Base-by-base conservation (phyloP, 192 early-diverging fungal species). In the Piromyces sp. region DNA sequence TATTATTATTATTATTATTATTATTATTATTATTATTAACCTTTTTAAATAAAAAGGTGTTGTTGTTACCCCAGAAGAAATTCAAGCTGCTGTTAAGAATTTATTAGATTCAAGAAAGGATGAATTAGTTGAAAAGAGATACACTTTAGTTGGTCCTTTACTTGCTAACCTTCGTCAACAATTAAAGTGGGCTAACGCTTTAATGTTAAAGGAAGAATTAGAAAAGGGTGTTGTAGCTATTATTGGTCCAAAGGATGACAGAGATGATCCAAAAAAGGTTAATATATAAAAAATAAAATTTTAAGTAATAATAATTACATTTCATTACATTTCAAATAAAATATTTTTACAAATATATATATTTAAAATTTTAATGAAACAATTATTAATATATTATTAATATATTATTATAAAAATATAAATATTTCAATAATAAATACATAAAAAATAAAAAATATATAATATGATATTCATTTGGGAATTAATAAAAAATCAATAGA, bases 171-270 rank as follows among this genome's bases (percentile, higher is more conserved):
- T 88, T 92, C 17, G 87, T 85, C n/a, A 30, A 80, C 31, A 80
- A 37, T 88, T 98, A 80, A 89, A 88, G 81, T 99, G 98, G 98
- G 98, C 97, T 30, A 93, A 96, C 83, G 89, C 94, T 78, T 89
- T 90, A 82, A 88, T 87, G 79, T 92, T 99, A 42, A 99, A 99
- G 87, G 88, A 91, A 81, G 93, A 92, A 86, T 87, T 98, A 36
- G 98, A 99, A 78, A 91, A 90, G 33, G 94, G 96, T 89, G 87
- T 95, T 79, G 85, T 94, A 29, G 91, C 92, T 26, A 83, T 93
- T n/a, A 88, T 99, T 80, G 98, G 98, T n/a, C 96, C 96, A 83
- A 98, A 98, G 87, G 97, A 98, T 86, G 97, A 98, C 85, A 92
- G 97, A 78, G 97, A 98, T 86, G 89, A 91, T 81, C 89, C 90